Evolutionary conservation across 345 rosid species (phyloP).

Genomic region (Balakata baccata): DNA sequence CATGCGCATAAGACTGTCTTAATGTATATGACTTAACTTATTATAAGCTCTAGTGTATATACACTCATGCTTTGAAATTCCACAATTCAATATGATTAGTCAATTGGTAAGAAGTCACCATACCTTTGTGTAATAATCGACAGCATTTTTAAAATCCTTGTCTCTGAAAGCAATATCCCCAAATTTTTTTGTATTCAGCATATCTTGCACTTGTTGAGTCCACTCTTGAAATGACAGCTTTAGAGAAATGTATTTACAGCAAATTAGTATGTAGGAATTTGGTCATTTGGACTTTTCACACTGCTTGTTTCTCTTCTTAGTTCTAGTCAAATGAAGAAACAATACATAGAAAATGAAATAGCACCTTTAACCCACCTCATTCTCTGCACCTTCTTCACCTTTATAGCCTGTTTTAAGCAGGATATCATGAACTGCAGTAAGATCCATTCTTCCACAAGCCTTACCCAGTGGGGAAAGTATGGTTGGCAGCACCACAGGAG

Average conservation of each 20-base stretch:
- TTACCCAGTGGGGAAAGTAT: conserved; percentile 68
- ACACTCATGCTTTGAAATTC: not conserved
- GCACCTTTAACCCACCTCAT: conserved; percentile 56
- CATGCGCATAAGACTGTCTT: not conserved
- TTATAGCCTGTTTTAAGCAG: conserved; percentile 78
- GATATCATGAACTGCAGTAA: conserved; percentile 69
- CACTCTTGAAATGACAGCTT: conserved; percentile 96
- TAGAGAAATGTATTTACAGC: conserved; percentile 17
- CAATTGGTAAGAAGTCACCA: not conserved
- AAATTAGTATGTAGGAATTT: conserved; percentile 11
- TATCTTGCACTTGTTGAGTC: conserved; percentile 98
- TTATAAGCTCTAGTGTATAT: not conserved
- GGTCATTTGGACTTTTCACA: not conserved
- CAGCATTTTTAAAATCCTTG: conserved; percentile 86
- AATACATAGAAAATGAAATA: not conserved
- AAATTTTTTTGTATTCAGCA: conserved; percentile 84
- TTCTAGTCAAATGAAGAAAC: not conserved
- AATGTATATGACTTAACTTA: not conserved
- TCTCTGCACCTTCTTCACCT: conserved; percentile 87
- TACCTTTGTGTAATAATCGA: conserved; percentile 90
- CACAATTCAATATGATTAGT: not conserved
- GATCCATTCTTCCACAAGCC: conserved; percentile 78
- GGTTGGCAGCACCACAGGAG: conserved; percentile 48
- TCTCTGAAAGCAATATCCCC: conserved; percentile 93
- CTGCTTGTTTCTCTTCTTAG: not conserved